Conservation (phyloP, 139 green algal genomes). For the Chlorella sp. region DNA sequence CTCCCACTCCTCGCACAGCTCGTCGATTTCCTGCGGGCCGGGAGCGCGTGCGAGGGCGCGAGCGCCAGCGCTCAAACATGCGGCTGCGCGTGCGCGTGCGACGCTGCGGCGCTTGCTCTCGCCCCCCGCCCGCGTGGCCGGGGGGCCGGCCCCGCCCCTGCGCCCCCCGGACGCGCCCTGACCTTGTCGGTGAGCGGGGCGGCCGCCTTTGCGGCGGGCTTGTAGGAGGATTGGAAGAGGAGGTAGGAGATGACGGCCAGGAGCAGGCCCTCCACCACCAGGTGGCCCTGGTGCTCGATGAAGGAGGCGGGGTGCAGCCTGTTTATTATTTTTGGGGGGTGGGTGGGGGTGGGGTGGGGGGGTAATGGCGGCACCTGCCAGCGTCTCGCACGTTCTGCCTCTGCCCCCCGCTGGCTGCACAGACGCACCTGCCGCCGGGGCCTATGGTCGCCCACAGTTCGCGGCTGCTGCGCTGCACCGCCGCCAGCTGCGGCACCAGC, state of each 20-base stretch:
- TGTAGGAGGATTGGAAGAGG: slow-evolving; percentile 67
- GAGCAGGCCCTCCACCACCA: slow-evolving; percentile 80
- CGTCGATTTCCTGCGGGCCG: slow-evolving; percentile 81
- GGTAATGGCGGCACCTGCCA: no score
- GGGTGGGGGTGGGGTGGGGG: no score
- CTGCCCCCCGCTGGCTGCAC: no score
- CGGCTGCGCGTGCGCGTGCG: no score
- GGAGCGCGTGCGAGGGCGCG: no score
- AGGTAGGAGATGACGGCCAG: slow-evolving; percentile 77
- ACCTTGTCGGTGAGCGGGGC: slow-evolving; percentile 80
- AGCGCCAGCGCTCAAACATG: no score
- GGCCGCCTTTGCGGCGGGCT: slow-evolving; percentile 41
- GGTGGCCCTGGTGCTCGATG: slow-evolving; percentile 78
- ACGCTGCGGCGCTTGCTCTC: no score
- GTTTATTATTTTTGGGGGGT: no score
- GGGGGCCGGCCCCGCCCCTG: no score
- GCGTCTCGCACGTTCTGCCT: no score
- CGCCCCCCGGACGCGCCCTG: no score
- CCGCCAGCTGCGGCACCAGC: slow-evolving; percentile 6
- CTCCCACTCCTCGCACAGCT: slow-evolving; percentile 86
- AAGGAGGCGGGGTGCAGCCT: slow-evolving; percentile 76
- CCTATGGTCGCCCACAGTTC: slow-evolving; percentile 75
- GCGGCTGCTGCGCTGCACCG: background rate
- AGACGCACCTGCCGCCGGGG: slow-evolving; percentile 73
- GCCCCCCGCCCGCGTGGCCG: no score